These are phyloP conservation scores for Leonotis leonurus DNA, from an alignment of 257 asterid genomes.

Conservation along the genomic window DNA sequence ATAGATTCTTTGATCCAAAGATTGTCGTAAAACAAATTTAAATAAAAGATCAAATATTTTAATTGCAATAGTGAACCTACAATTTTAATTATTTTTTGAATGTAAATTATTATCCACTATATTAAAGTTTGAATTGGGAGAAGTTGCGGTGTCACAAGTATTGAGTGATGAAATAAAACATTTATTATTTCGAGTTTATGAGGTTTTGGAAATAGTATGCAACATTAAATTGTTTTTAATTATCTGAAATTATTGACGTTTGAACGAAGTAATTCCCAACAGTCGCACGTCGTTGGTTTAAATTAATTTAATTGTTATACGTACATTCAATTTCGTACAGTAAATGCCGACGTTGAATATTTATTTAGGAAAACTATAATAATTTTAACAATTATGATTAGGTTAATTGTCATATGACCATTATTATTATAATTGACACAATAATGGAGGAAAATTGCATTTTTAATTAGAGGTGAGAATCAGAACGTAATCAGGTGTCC, in stretches of 20 bases:
- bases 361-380: background rate
- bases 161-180: background rate
- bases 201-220: background rate
- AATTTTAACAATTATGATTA: background rate
- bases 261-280: slow-evolving; percentile 2
- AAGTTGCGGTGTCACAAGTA: background rate
- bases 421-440: background rate
- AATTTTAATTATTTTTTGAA: background rate
- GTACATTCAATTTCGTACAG: background rate
- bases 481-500: too few relatives aligned
- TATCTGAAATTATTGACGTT: background rate
- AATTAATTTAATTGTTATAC: background rate
- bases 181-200: slow-evolving; percentile 1
- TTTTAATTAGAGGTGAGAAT: too few relatives aligned
- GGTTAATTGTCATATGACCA: background rate
- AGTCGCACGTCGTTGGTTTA: background rate
- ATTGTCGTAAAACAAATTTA: too few relatives aligned
- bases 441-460: too few relatives aligned
- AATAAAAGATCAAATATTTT: too few relatives aligned
- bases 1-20: slow-evolving; percentile 13
- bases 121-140: background rate
- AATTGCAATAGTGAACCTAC: too few relatives aligned
- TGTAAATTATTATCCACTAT: background rate
- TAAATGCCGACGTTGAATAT: background rate
- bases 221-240: background rate